A percentile compares a stretch with the other conserved stretches of the same genome.
Conservation (phyloP, 208 protist species). For the Phytomonas francai region DNA sequence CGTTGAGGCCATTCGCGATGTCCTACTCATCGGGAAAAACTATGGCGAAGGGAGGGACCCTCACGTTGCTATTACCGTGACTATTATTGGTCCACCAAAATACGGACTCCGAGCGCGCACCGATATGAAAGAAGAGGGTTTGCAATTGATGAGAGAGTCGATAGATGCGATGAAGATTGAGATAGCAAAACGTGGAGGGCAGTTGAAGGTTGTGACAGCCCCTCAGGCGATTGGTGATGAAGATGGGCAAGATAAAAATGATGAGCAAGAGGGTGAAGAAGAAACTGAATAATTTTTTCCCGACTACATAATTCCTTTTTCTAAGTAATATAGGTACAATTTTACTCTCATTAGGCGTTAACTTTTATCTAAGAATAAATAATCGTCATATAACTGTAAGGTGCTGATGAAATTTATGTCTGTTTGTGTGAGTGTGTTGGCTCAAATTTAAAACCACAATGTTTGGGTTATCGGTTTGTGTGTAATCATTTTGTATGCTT, state of each 20-base stretch:
- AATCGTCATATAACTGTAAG: conserved; percentile 7
- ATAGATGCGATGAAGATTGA: conserved; percentile 88
- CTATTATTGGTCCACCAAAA: conserved; percentile 94
- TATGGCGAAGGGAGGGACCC: conserved; percentile 63
- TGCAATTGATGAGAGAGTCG: conserved; percentile 78
- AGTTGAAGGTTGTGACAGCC: conserved; percentile 79
- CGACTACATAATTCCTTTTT: conserved; percentile 10
- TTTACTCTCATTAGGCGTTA: conserved; percentile 5
- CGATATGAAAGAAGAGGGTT: conserved; percentile 91
- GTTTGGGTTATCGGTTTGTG: too few species aligned
- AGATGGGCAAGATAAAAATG: conserved; percentile 39
- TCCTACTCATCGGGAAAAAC: conserved; percentile 88
- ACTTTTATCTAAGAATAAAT: neutral
- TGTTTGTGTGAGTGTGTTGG: conserved; percentile 9
- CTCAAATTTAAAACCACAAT: too few species aligned
- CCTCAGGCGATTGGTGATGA: conserved; percentile 63
- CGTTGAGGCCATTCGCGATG: conserved; percentile 96
- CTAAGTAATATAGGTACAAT: neutral
- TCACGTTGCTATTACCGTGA: conserved; percentile 83
- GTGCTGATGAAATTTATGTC: neutral
- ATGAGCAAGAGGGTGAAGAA: conserved; percentile 73
- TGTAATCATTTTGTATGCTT: conserved; percentile 3
- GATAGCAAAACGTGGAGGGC: conserved; percentile 82
- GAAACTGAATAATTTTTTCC: conserved; percentile 40
- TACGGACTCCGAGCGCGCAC: conserved; percentile 92